Conservation (phyloP, 805 yeast species). For the Nadsonia fulvescens region DNA sequence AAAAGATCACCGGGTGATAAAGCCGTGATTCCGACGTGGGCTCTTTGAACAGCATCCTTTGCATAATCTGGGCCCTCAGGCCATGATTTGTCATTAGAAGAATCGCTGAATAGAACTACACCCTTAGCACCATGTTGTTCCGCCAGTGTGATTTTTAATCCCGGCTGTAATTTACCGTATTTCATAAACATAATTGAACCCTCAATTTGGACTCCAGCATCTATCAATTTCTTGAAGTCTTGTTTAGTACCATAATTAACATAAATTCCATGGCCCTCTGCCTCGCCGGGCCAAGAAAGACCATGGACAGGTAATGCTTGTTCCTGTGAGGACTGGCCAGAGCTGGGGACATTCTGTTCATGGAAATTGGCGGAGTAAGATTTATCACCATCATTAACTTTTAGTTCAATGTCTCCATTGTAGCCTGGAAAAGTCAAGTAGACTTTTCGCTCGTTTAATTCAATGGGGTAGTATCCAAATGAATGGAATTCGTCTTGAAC, state of each 20-base stretch:
- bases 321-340: constrained; percentile 12
- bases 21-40: constrained; percentile 25
- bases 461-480: constrained; percentile 36
- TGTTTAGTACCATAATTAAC: constrained; percentile 45
- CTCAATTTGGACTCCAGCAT: constrained; percentile 22
- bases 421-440: constrained; percentile 46
- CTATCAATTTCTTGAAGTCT: constrained; percentile 31
- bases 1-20: constrained; percentile 60
- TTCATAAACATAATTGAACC: constrained; percentile 42
- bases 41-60: constrained; percentile 32
- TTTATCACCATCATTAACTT: constrained; percentile 14
- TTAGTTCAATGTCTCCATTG: constrained; percentile 14
- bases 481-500: constrained; percentile 39
- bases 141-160: constrained; percentile 38
- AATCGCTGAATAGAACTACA: constrained; percentile 38
- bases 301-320: constrained; percentile 38
- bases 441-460: constrained; percentile 32
- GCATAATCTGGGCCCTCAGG: constrained; percentile 20
- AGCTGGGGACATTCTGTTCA: constrained; percentile 18
- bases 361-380: constrained; percentile 22
- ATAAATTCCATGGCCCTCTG: constrained; percentile 36
- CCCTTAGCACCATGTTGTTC: constrained; percentile 41
- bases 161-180: constrained; percentile 31
- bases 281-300: constrained; percentile 40
- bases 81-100: constrained; percentile 11